A percentile compares a stretch with the other conserved stretches of the same genome.
Evolutionary conservation across 2,329 filamentous ascomycete genomes (phyloP).

Genomic region (Furcasterigmium sp.): DNA sequence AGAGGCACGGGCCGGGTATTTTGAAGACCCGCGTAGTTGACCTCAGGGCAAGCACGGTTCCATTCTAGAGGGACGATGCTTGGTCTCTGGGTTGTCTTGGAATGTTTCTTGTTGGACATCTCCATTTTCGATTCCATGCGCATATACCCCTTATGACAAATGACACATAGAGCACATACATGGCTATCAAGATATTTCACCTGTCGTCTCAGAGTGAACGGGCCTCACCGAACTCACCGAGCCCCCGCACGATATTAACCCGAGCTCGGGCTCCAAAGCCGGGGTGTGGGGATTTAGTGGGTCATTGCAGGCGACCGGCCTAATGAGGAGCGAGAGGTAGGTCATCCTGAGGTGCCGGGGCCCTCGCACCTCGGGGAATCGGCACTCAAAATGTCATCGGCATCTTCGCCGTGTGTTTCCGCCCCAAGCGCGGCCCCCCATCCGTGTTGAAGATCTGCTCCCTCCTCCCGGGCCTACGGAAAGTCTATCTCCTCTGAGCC

Average conservation of each 20-base stretch:
- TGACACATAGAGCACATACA: too few relatives aligned
- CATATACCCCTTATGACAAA: conserved; percentile 5
- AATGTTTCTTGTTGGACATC: too few relatives aligned
- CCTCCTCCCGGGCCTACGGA: neutral
- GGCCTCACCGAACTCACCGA: neutral
- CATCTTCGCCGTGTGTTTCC: neutral
- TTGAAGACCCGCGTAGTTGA: too few relatives aligned
- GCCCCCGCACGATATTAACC: conserved; percentile 12
- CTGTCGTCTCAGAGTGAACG: too few relatives aligned
- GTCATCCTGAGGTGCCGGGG: conserved; percentile 6
- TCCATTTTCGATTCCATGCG: too few relatives aligned
- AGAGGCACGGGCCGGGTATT: too few relatives aligned
- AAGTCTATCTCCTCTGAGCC: neutral
- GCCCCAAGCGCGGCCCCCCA: too few relatives aligned
- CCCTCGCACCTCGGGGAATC: conserved; percentile 1
- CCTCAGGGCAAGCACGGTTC: too few relatives aligned
- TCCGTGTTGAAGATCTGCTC: too few relatives aligned
- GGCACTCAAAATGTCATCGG: neutral
- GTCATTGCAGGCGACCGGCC: conserved; percentile 3
- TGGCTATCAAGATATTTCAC: too few relatives aligned
- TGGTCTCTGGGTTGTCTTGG: neutral
- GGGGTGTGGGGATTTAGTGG: conserved; percentile 8
- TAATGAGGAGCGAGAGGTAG: conserved; percentile 14
- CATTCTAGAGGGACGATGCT: too few relatives aligned
- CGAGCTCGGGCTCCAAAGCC: conserved; percentile 5